Percentiles rank a stretch among this genome's conserved stretches.
These are phyloP conservation scores for Stylosanthes scabra DNA, from an alignment of 331 rosid genomes.

Conservation along the genomic window DNA sequence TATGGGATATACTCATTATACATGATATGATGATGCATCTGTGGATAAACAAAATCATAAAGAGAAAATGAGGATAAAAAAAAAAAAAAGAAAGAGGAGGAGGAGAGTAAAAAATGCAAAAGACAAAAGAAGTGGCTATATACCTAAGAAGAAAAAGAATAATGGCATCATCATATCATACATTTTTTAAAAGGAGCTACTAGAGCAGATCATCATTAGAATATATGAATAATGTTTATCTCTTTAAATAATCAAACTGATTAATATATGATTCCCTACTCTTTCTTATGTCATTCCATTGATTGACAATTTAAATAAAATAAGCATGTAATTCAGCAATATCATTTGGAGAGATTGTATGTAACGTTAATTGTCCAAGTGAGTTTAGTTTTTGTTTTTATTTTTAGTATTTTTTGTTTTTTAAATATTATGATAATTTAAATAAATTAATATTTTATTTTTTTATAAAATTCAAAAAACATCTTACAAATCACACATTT, in stretches of 20 bases:
- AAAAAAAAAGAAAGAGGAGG: too few species aligned
- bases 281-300: too few species aligned
- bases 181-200: background rate
- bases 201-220: background rate
- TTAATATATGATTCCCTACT: background rate
- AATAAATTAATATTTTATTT: too few species aligned
- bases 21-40: background rate
- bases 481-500: too few species aligned
- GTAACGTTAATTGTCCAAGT: too few species aligned
- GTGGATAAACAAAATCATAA: background rate
- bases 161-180: background rate
- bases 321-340: too few species aligned
- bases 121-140: background rate
- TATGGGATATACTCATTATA: background rate
- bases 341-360: too few species aligned
- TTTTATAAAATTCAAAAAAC: too few species aligned
- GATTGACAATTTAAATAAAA: too few species aligned
- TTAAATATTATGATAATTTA: too few species aligned
- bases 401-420: too few species aligned
- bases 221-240: slow-evolving; percentile 5
- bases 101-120: slow-evolving; percentile 5
- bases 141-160: background rate
- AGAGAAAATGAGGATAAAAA: slow-evolving; percentile 8
- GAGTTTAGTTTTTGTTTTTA: too few species aligned
- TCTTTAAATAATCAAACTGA: background rate